Evolutionary conservation across 1,284 basidiomycete genomes (phyloP).

Genomic region (Cronartium ribicola): DNA sequence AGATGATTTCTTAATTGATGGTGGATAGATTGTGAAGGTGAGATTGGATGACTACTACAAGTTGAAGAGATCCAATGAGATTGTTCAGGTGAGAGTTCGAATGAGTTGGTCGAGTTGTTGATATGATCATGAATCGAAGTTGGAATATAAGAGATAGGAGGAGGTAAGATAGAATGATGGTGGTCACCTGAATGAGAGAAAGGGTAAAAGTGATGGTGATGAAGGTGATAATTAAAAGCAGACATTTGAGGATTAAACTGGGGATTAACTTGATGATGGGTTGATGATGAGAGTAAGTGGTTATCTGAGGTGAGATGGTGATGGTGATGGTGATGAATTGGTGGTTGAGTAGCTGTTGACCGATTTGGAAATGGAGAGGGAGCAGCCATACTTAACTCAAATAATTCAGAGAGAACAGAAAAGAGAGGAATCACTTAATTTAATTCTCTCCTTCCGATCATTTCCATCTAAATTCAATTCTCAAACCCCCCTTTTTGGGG

Average conservation of each 20-base stretch:
- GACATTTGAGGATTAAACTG: too few species aligned
- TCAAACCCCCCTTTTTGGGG: too few species aligned
- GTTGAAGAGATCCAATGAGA: not conserved
- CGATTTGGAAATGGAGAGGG: too few species aligned
- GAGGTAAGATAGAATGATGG: too few species aligned
- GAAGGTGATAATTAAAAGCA: not conserved
- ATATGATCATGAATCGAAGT: not conserved
- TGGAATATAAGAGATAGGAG: too few species aligned
- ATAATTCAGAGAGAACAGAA: too few species aligned
- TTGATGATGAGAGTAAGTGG: not conserved
- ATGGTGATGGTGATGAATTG: conserved; percentile 4
- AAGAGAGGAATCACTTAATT: too few species aligned
- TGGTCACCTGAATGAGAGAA: not conserved
- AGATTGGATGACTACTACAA: not conserved
- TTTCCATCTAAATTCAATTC: too few species aligned
- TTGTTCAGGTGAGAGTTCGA: not conserved
- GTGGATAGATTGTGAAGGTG: not conserved
- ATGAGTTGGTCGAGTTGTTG: not conserved
- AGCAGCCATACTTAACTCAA: too few species aligned
- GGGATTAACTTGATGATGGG: not conserved
- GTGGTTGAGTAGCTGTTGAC: not conserved
- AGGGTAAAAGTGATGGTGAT: not conserved
- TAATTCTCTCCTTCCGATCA: too few species aligned
- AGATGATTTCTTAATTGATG: not conserved
- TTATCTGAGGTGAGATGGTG: not conserved